These are phyloP conservation scores for Amylostereum areolatum DNA, from an alignment of 1,284 basidiomycete species.

Conservation along the genomic window DNA sequence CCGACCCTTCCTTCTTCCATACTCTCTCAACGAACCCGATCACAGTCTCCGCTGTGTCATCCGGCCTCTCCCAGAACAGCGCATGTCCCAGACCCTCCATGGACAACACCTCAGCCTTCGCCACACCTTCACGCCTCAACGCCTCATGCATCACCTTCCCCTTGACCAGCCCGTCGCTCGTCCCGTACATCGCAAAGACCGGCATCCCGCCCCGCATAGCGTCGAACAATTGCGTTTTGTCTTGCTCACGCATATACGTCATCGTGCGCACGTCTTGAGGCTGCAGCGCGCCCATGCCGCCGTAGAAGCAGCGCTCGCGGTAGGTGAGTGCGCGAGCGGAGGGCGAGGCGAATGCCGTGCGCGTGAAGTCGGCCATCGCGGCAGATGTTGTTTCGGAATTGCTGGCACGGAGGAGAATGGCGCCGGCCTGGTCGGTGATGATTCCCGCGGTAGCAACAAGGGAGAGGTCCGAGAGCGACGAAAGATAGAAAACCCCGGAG, in stretches of 20 bases:
- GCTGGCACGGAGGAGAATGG: too few species aligned
- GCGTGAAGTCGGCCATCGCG: too few species aligned
- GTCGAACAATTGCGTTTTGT: conserved; percentile 14
- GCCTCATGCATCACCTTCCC: conserved; percentile 13
- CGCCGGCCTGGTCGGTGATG: too few species aligned
- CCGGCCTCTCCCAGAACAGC: conserved; percentile 15
- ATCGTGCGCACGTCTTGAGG: conserved; percentile 9
- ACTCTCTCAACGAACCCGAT: neutral
- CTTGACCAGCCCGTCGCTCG: conserved; percentile 13
- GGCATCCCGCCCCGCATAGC: conserved; percentile 16
- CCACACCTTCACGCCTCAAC: conserved; percentile 15
- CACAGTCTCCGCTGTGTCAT: conserved; percentile 13
- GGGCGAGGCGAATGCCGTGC: too few species aligned
- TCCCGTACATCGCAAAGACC: conserved; percentile 16
- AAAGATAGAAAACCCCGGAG: conserved; percentile 15
- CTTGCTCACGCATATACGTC: conserved; percentile 11
- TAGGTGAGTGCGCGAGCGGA: too few species aligned
- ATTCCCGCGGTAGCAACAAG: too few species aligned
- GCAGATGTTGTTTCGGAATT: too few species aligned
- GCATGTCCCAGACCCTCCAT: conserved; percentile 19
- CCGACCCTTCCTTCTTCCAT: too few species aligned
- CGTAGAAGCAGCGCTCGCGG: too few species aligned
- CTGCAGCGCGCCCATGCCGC: conserved; percentile 11
- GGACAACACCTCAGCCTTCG: conserved; percentile 14
- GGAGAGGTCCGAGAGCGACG: conserved; percentile 15